A percentile compares a stretch with the other conserved stretches of the same genome.
These are phyloP conservation scores for Striga asiatica DNA, from an alignment of 257 asterid genomes.

Conservation along the genomic window DNA sequence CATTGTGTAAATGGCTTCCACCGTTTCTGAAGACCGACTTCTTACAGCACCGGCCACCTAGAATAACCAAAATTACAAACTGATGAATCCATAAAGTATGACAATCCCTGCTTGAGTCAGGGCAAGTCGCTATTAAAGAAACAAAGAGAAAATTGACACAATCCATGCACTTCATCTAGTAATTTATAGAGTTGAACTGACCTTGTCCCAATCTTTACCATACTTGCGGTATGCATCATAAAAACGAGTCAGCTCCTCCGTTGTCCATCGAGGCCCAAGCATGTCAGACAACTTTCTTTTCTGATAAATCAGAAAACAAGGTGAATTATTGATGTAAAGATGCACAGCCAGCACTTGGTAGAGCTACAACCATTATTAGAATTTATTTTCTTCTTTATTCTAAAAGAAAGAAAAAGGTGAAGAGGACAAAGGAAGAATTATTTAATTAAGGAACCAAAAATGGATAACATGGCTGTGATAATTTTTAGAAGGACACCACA, in stretches of 20 bases:
- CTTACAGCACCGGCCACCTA: slow-evolving; percentile 68
- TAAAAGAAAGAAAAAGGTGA: not conserved
- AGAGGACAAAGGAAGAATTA: not conserved
- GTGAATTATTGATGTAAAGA: slow-evolving; percentile 12
- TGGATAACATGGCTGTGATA: not conserved
- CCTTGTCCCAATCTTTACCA: slow-evolving; percentile 89
- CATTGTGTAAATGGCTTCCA: slow-evolving; percentile 68
- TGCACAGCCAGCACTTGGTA: not conserved
- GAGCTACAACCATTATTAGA: too few relatives aligned
- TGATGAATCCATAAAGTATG: not conserved
- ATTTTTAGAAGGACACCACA: slow-evolving; percentile 1
- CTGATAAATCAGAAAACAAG: slow-evolving; percentile 23
- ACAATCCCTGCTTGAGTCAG: not conserved
- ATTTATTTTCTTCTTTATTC: not conserved
- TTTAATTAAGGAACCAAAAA: slow-evolving; percentile 4
- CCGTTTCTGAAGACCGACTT: slow-evolving; percentile 67
- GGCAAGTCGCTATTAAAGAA: not conserved
- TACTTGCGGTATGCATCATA: slow-evolving; percentile 77
- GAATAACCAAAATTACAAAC: slow-evolving; percentile 8
- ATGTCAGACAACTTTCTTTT: slow-evolving; percentile 68
- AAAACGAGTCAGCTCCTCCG: slow-evolving; percentile 62
- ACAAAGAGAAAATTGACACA: not conserved
- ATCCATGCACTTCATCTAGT: slow-evolving; percentile 7
- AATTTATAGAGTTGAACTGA: slow-evolving; percentile 20
- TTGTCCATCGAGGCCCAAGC: slow-evolving; percentile 85